Conservation (phyloP, 768 basidiomycete species). For the Auriscalpium vulgare region DNA sequence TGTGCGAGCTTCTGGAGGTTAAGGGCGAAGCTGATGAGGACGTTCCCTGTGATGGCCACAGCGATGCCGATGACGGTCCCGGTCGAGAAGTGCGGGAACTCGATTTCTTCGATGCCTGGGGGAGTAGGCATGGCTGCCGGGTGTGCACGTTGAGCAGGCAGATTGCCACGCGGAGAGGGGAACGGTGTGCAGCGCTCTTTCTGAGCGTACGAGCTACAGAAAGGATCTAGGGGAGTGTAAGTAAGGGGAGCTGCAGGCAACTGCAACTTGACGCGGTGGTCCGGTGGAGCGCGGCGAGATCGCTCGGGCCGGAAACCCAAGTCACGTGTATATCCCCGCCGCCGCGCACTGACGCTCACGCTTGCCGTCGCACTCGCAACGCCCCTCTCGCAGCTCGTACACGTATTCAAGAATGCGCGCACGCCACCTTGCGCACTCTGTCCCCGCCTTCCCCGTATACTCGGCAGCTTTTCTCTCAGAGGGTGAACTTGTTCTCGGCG, state of each 20-base stretch:
- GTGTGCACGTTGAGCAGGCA: background rate
- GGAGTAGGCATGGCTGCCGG: background rate
- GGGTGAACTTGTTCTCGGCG: conserved; percentile 72
- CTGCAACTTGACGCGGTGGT: too few relatives aligned
- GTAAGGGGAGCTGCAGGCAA: too few relatives aligned
- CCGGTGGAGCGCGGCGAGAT: too few relatives aligned
- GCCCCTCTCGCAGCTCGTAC: background rate
- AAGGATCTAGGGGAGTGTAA: too few relatives aligned
- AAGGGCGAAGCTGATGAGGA: conserved; percentile 84
- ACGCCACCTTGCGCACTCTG: conserved; percentile 67
- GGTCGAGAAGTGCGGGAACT: conserved; percentile 47
- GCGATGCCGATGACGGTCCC: conserved; percentile 68
- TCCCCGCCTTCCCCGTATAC: conserved; percentile 83
- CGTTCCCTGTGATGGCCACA: conserved; percentile 76
- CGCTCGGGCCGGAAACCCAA: background rate
- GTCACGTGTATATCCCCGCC: background rate
- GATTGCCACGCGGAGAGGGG: background rate
- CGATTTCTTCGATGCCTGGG: conserved; percentile 20
- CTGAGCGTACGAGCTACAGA: too few relatives aligned
- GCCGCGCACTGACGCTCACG: background rate
- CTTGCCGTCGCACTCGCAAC: background rate
- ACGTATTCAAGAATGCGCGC: conserved; percentile 52
- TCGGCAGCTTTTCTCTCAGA: conserved; percentile 73
- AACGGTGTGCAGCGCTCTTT: background rate
- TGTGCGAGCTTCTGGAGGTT: conserved; percentile 93